These are phyloP conservation scores for Talaromyces proteolyticus DNA, from an alignment of 495 filamentous ascomycete genomes.

Conservation along the genomic window DNA sequence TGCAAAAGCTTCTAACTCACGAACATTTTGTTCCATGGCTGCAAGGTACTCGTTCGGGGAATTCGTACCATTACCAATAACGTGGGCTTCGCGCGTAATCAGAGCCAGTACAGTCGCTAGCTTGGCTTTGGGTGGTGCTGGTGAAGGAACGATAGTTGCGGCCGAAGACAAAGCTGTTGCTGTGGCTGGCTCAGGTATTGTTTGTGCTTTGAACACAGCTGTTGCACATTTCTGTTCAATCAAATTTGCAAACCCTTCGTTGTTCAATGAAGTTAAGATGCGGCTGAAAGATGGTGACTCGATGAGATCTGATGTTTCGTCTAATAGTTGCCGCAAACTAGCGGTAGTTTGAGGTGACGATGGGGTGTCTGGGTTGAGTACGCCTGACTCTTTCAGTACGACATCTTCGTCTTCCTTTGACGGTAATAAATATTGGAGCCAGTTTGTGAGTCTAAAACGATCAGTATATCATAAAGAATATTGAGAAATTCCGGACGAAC, in stretches of 20 bases:
- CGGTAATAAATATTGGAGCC: slow-evolving; percentile 84
- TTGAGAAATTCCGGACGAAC: slow-evolving; percentile 24
- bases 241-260: slow-evolving; percentile 76
- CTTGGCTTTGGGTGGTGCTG: slow-evolving; percentile 54
- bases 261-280: slow-evolving; percentile 79
- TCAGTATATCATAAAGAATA: slow-evolving; percentile 8
- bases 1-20: slow-evolving; percentile 88
- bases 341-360: slow-evolving; percentile 37
- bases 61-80: slow-evolving; percentile 71
- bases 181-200: slow-evolving; percentile 32
- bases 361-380: slow-evolving; percentile 48
- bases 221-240: slow-evolving; percentile 70
- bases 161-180: slow-evolving; percentile 32
- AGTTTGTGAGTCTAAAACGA: slow-evolving; percentile 43
- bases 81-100: slow-evolving; percentile 81
- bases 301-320: slow-evolving; percentile 92
- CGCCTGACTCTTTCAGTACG: slow-evolving; percentile 79
- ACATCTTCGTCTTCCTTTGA: slow-evolving; percentile 67
- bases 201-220: slow-evolving; percentile 64
- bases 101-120: slow-evolving; percentile 85
- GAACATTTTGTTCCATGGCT: slow-evolving; percentile 69
- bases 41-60: slow-evolving; percentile 76
- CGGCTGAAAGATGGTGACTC: slow-evolving; percentile 85
- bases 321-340: slow-evolving; percentile 77
- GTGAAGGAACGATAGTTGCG: slow-evolving; percentile 30